Base-by-base conservation (phyloP, 2,329 filamentous ascomycete genomes). In the Aspergillus fijiensis region DNA sequence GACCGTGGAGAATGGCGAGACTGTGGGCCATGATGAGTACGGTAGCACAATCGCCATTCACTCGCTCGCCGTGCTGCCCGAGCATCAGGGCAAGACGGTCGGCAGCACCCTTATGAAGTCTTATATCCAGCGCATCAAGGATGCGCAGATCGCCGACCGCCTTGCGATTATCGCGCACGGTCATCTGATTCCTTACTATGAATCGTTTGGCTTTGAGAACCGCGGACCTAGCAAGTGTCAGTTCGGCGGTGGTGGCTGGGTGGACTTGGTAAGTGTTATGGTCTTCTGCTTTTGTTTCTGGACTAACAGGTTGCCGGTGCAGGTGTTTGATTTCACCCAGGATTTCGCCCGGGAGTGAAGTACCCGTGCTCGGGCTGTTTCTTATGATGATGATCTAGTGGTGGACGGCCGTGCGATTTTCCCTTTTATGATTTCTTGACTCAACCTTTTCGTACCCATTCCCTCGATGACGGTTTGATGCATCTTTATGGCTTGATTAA, bases 241-340 rank as follows among this genome's bases (percentile, higher is more conserved):
- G 60, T 92, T 92, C 76, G 89, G 88, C 21, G 91, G 91, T 42
- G 90, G 91, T 33, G 88, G 86, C 19, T 96, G 92, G 92, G 82
- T 86, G 67, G 88, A 95, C 72, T 87, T 96, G 90, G 89, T 92
- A 74, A 74, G 81, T 64, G 25, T 31, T n/a, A 33, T 23, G 35
- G 12, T 39, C 23, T 48, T 5, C 23, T 7, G 53, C 3, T 19
- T 21, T 7, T 2, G 61, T 57, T 51, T 25, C 42, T 52, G 21
- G 54, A 31, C 57, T 69, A 55, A 69, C 54, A 19, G 27, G 9
- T 10, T 27, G 42, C 16, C 6, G 5, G 5, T 45, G 14, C 57
- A 76, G 74, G 57, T 74, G 33, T 57, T 73, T 57, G 69, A 72
- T 53, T 69, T 74, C 49, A 65, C 65, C 45, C 58, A 66, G 27